Conservation (phyloP, 495 filamentous ascomycete genomes). For the Aspergillus cavernicola region DNA sequence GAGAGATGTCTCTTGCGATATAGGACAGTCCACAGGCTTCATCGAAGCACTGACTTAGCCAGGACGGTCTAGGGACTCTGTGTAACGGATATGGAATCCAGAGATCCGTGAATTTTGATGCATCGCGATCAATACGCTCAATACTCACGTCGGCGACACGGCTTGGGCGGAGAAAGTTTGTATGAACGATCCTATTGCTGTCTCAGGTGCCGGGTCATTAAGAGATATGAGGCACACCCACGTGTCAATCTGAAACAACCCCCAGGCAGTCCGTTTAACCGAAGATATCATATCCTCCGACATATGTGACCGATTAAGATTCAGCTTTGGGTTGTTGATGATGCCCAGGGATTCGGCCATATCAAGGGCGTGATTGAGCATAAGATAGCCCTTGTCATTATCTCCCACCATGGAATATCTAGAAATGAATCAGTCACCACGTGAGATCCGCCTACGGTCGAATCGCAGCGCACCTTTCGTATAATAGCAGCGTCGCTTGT, state of each 20-base stretch:
- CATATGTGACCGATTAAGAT: conserved; percentile 11
- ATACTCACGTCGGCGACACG: conserved; percentile 24
- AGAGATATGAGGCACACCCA: conserved; percentile 7
- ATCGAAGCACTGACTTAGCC: conserved; percentile 30
- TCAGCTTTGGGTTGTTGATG: conserved; percentile 14
- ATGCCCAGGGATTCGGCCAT: conserved; percentile 29
- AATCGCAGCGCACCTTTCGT: conserved; percentile 23
- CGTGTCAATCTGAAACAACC: conserved; percentile 34
- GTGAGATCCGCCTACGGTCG: not conserved
- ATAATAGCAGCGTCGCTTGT: conserved; percentile 29
- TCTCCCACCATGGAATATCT: conserved; percentile 31
- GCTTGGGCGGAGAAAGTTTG: conserved; percentile 29
- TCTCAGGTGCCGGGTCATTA: not conserved
- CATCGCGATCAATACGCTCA: conserved; percentile 14
- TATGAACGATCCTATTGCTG: conserved; percentile 28
- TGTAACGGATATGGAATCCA: conserved; percentile 29
- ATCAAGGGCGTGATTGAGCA: conserved; percentile 28
- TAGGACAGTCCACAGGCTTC: conserved; percentile 29
- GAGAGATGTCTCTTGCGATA: conserved; percentile 29
- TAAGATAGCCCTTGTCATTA: conserved; percentile 27
- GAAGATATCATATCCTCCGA: conserved; percentile 26
- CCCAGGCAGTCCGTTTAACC: conserved; percentile 29
- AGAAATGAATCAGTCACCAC: not conserved
- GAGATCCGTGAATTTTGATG: conserved; percentile 1
- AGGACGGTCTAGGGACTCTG: conserved; percentile 13